phyloP scores from a whole-genome alignment of 129 eudicot species.

The Tagetes patula region DNA sequence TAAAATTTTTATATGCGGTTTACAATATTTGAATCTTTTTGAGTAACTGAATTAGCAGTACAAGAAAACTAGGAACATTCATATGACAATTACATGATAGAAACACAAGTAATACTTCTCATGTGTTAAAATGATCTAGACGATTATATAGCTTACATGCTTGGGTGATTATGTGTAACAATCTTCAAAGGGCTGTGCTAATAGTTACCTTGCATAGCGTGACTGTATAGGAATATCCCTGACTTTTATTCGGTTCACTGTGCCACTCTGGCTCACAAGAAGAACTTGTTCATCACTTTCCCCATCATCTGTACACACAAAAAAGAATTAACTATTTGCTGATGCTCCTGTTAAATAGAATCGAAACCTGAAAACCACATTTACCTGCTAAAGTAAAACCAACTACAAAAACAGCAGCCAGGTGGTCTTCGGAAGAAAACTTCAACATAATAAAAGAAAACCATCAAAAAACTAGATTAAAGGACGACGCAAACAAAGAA shows the following conservation, averaged over 20 bases:
- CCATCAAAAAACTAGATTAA: not conserved
- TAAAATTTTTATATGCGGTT: not conserved
- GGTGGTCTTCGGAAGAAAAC: slow-evolving; percentile 76
- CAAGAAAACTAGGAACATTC: not conserved
- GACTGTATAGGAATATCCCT: slow-evolving; percentile 81
- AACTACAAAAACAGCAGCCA: slow-evolving; percentile 90
- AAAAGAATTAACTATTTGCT: not conserved
- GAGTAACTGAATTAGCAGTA: no score
- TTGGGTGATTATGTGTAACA: not conserved
- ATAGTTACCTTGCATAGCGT: slow-evolving; percentile 72
- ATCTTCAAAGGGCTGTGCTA: not conserved
- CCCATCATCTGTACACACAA: slow-evolving; percentile 64
- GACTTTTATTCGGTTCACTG: slow-evolving; percentile 84
- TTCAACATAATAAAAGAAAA: slow-evolving; percentile 22
- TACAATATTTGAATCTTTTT: no score
- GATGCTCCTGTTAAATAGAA: not conserved
- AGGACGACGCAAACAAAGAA: slow-evolving; percentile 1
- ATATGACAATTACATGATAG: not conserved
- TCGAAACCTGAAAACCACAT: slow-evolving; percentile 2
- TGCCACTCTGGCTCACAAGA: slow-evolving; percentile 96
- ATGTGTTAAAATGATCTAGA: not conserved
- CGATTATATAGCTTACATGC: not conserved
- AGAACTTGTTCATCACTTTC: slow-evolving; percentile 98
- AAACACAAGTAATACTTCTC: not conserved
- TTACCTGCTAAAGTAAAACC: slow-evolving; percentile 87